A percentile compares a stretch with the other conserved stretches of the same genome.
Conservation (phyloP, 2,329 filamentous ascomycete species). For the Phaeosphaeriaceae sp. region DNA sequence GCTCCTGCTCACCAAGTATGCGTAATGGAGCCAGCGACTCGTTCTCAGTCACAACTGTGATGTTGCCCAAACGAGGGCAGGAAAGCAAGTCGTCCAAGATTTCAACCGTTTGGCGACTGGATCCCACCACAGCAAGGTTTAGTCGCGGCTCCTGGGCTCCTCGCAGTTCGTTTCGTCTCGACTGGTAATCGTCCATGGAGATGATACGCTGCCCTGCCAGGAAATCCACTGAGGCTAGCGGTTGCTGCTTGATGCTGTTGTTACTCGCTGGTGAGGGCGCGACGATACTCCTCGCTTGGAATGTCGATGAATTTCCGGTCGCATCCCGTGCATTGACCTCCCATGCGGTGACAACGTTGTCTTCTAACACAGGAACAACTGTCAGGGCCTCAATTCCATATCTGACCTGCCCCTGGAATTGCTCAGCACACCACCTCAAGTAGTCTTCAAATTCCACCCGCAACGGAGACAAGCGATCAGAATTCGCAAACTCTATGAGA, state of each 20-base stretch:
- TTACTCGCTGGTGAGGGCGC: slow-evolving; percentile 32
- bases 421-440: slow-evolving; percentile 44
- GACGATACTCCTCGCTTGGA: slow-evolving; percentile 36
- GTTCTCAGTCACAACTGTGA: slow-evolving; percentile 45
- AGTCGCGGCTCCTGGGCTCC: slow-evolving; percentile 35
- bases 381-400: slow-evolving; percentile 41
- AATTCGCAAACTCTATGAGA: slow-evolving; percentile 46
- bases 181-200: slow-evolving; percentile 39
- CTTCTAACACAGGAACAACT: slow-evolving; percentile 32
- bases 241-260: slow-evolving; percentile 18
- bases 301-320: slow-evolving; percentile 28
- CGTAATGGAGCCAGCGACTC: slow-evolving; percentile 37
- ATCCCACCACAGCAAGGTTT: slow-evolving; percentile 41
- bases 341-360: slow-evolving; percentile 32
- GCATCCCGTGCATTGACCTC: slow-evolving; percentile 36
- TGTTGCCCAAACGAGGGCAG: slow-evolving; percentile 43
- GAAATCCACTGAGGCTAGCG: slow-evolving; percentile 37
- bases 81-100: slow-evolving; percentile 43
- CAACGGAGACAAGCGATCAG: slow-evolving; percentile 46
- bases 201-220: slow-evolving; percentile 44
- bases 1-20: slow-evolving; percentile 32
- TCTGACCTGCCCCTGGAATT: slow-evolving; percentile 40
- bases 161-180: slow-evolving; percentile 39
- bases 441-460: slow-evolving; percentile 50
- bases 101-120: slow-evolving; percentile 34